phyloP scores from a whole-genome alignment of 176 grass and related monocot species.

The Triticum dicoccoides region DNA sequence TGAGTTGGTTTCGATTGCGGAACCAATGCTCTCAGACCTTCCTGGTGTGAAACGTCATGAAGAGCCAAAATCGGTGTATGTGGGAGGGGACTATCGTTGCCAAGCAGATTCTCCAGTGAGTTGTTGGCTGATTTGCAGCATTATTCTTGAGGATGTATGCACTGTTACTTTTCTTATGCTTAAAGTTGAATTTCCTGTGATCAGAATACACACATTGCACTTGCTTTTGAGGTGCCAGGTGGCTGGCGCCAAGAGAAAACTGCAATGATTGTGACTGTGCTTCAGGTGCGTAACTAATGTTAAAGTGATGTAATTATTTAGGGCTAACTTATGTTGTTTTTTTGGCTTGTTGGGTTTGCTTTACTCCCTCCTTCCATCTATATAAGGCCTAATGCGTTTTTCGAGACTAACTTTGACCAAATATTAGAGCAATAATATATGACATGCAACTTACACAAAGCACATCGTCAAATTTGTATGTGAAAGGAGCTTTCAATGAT shows the following conservation, averaged over 20 bases:
- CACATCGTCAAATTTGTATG: too few relatives aligned
- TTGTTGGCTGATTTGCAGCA: slow-evolving; percentile 13
- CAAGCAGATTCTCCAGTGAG: slow-evolving; percentile 70
- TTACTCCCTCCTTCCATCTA: background rate
- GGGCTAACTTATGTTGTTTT: background rate
- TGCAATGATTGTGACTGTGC: slow-evolving; percentile 61
- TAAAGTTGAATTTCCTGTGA: slow-evolving; percentile 12
- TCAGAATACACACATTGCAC: slow-evolving; percentile 66
- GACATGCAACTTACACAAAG: too few relatives aligned
- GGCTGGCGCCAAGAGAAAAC: slow-evolving; percentile 75
- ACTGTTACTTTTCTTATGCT: slow-evolving; percentile 15
- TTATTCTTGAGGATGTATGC: background rate
- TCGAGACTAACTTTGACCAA: too few relatives aligned
- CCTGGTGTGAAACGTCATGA: slow-evolving; percentile 41
- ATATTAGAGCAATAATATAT: too few relatives aligned
- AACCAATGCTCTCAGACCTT: slow-evolving; percentile 71
- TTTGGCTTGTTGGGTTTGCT: background rate
- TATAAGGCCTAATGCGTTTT: too few relatives aligned
- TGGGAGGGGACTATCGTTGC: slow-evolving; percentile 72
- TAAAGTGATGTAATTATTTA: slow-evolving; percentile 28
- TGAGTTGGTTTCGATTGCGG: slow-evolving; percentile 58
- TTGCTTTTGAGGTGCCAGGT: slow-evolving; percentile 84
- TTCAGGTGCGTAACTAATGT: slow-evolving; percentile 52
- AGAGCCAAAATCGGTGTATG: slow-evolving; percentile 66
- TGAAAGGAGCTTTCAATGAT: too few relatives aligned